Percentiles rank a stretch among this genome's conserved stretches.
Conservation (phyloP, 768 basidiomycete genomes). For the Boletus patriciae region DNA sequence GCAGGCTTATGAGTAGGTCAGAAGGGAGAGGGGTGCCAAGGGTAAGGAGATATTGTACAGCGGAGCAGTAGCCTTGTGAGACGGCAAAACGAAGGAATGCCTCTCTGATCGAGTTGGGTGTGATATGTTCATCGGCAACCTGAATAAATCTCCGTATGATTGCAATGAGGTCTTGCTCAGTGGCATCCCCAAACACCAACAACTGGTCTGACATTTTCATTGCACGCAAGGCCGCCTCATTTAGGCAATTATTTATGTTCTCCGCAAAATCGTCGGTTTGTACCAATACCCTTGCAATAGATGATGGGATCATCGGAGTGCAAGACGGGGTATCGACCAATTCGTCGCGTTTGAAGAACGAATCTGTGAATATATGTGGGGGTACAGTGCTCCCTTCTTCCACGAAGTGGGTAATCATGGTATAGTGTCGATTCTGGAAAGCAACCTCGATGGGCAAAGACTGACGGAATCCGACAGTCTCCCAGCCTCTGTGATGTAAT, state of each 20-base stretch:
- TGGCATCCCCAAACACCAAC: neutral
- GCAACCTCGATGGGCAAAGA: neutral
- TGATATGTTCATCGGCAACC: neutral
- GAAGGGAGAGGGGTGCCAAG: neutral
- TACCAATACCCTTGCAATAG: neutral
- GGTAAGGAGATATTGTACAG: neutral
- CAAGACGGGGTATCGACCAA: too few species aligned
- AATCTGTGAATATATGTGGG: neutral
- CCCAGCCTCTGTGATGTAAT: neutral
- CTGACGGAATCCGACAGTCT: neutral
- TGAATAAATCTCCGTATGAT: neutral
- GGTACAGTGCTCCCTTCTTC: neutral
- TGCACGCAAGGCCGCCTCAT: neutral
- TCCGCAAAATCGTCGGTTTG: neutral
- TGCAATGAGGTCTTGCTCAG: neutral
- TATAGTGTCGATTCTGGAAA: neutral
- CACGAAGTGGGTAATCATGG: neutral
- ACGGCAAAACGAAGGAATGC: neutral
- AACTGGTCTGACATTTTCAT: neutral
- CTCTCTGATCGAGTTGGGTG: neutral
- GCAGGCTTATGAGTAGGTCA: neutral
- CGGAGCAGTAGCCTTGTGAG: neutral
- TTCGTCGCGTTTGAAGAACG: neutral
- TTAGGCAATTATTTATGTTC: neutral
- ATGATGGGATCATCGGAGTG: neutral